Conservation (phyloP, 768 basidiomycete species). For the Tylopilus balloui region DNA sequence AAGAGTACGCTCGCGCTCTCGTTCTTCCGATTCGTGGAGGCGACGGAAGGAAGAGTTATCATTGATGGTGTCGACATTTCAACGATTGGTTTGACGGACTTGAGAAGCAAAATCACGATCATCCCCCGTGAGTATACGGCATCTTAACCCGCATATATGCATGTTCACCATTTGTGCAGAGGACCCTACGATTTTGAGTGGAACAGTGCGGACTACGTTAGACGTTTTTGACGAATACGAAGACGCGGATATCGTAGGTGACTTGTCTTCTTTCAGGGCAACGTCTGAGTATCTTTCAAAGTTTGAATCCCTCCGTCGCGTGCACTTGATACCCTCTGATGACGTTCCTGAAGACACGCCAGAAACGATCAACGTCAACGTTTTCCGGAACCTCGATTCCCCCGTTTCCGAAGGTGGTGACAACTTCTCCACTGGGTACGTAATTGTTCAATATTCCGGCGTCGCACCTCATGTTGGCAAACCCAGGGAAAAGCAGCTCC, state of each 20-base stretch:
- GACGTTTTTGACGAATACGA: slow-evolving; percentile 87
- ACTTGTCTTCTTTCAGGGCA: neutral
- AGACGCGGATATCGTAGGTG: slow-evolving; percentile 72
- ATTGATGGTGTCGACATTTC: slow-evolving; percentile 81
- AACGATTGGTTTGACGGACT: slow-evolving; percentile 73
- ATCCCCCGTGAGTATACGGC: slow-evolving; percentile 53
- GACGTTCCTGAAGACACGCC: slow-evolving; percentile 38
- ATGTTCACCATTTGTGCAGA: slow-evolving; percentile 39
- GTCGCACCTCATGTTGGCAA: neutral
- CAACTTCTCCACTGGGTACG: slow-evolving; percentile 82
- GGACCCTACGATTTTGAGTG: slow-evolving; percentile 86
- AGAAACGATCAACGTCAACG: slow-evolving; percentile 59
- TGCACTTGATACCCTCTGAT: slow-evolving; percentile 68
- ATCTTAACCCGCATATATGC: neutral
- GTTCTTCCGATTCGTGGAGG: slow-evolving; percentile 90
- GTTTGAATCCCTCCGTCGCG: slow-evolving; percentile 82
- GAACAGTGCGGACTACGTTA: slow-evolving; percentile 72
- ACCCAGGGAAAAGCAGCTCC: slow-evolving; percentile 71
- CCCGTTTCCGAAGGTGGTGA: slow-evolving; percentile 80
- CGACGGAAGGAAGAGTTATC: slow-evolving; percentile 66
- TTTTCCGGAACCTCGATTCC: slow-evolving; percentile 73
- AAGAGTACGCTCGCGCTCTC: slow-evolving; percentile 81
- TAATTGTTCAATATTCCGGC: neutral
- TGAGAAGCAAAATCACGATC: slow-evolving; percentile 73
- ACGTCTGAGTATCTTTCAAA: slow-evolving; percentile 22